Conservation (phyloP, 2,329 filamentous ascomycete genomes). For the Epichloe amarillans region DNA sequence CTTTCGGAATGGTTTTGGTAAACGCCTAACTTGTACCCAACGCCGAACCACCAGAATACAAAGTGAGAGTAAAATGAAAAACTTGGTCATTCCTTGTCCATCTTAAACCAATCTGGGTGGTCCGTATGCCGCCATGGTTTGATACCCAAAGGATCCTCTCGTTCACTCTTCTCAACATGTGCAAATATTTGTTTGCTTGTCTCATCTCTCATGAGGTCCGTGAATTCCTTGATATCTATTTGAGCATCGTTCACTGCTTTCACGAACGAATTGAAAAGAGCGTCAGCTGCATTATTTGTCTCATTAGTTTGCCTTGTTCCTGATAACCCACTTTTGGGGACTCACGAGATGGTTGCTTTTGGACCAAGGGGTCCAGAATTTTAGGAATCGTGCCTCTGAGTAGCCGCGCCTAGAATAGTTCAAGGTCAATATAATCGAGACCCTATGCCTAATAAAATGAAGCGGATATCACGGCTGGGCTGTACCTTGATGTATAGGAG, state of each 20-base stretch:
- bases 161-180: slow-evolving; percentile 37
- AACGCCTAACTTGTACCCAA: background rate
- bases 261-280: slow-evolving; percentile 32
- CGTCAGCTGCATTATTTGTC: slow-evolving; percentile 30
- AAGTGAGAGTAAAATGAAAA: background rate
- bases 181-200: slow-evolving; percentile 36
- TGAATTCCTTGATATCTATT: slow-evolving; percentile 38
- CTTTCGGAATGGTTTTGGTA: background rate
- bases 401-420: slow-evolving; percentile 17
- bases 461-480: background rate
- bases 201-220: slow-evolving; percentile 31
- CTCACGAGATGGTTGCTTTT: slow-evolving; percentile 38
- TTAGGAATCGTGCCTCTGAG: slow-evolving; percentile 24
- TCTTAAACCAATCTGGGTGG: slow-evolving; percentile 43
- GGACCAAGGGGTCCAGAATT: slow-evolving; percentile 34
- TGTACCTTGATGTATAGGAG: slow-evolving; percentile 41
- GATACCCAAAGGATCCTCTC: slow-evolving; percentile 42
- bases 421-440: slow-evolving; percentile 7
- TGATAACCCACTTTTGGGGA: slow-evolving; percentile 1
- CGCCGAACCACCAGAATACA: background rate
- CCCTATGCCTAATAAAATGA: background rate
- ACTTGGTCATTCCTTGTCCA: slow-evolving; percentile 15
- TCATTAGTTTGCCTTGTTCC: slow-evolving; percentile 1
- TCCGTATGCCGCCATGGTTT: slow-evolving; percentile 45
- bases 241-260: slow-evolving; percentile 33